Base-by-base conservation (phyloP, 176 grass and related monocot species). In the Juncus inflexus region DNA sequence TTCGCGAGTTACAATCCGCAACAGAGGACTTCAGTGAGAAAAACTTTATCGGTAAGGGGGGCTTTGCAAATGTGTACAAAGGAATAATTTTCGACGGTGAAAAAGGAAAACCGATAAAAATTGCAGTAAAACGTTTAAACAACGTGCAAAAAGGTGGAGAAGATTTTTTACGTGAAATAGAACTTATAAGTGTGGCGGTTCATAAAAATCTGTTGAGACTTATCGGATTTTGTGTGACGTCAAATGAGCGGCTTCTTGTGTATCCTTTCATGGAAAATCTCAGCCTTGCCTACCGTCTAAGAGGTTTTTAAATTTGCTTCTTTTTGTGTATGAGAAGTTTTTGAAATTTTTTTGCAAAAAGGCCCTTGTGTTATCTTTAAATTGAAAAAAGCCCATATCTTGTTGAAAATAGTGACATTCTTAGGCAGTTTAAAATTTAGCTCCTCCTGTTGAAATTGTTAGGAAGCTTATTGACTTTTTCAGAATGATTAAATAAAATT, bases 231-330 rank as follows among this genome's bases (percentile, higher is more conserved):
- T 84, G 82, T 45, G 74, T 79, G 60, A 79, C 82, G 12, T 52
- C 76, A 10, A 70, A 47, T 12, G 82, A 84, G 42, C 64, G 82
- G 36, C 63, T 84, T 61, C 82, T 84, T 42, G 82, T 84, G 50
- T 84, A 79, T 62, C 82, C 82, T 10, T 84, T 74, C 70, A 84
- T 84, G 82, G 59, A 65, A 47, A 84, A 84, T 61, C 60, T 54
- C 62, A 84, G 82, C 65, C 69, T 84, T 60, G 82, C 77, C 51
- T 49, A 70, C 49, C 62, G 82, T 58, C 69, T 84, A 64, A 36
- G 76, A 79, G 82, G 82, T 47, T 28, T 28, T 28, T 28, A 28
- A 28, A 28, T 28, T 28, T 28, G 0, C 19, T 28, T 28, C 19
- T 28, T 28, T 28, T 28, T 28, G 19, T 28, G 1, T 28, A 28